Conservation (phyloP, 805 yeast species). For the Kregervanrija delftensis region DNA sequence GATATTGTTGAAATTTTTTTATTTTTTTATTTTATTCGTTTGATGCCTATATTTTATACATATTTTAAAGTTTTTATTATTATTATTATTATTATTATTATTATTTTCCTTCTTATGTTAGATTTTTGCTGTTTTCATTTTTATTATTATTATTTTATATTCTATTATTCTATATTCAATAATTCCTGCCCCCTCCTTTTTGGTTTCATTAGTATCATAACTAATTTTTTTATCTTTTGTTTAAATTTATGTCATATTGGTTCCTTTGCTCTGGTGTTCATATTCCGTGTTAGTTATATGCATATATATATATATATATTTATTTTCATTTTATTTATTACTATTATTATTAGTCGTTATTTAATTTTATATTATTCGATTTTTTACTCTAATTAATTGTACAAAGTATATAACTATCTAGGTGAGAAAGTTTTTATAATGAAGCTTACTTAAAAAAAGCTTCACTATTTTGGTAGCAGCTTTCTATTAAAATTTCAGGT, state of each 20-base stretch:
- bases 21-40: no score
- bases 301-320: neutral
- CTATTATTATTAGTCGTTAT: neutral
- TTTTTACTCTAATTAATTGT: neutral
- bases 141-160: neutral
- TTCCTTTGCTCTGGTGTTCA: no score
- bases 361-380: neutral
- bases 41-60: no score
- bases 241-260: neutral
- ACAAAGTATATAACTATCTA: neutral
- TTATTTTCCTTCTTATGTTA: no score
- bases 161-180: no score
- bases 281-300: neutral
- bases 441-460: slow-evolving; percentile 32
- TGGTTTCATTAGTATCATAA: neutral
- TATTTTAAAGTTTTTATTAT: no score
- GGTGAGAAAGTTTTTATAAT: neutral
- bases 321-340: neutral
- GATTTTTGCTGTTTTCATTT: neutral
- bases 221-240: neutral
- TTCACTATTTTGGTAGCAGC: slow-evolving; percentile 47
- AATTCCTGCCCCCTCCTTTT: neutral
- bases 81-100: no score
- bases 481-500: slow-evolving; percentile 37
- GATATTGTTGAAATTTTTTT: no score